Base-by-base conservation (phyloP, 2,329 filamentous ascomycete genomes). In the Trichophyton verrucosum region DNA sequence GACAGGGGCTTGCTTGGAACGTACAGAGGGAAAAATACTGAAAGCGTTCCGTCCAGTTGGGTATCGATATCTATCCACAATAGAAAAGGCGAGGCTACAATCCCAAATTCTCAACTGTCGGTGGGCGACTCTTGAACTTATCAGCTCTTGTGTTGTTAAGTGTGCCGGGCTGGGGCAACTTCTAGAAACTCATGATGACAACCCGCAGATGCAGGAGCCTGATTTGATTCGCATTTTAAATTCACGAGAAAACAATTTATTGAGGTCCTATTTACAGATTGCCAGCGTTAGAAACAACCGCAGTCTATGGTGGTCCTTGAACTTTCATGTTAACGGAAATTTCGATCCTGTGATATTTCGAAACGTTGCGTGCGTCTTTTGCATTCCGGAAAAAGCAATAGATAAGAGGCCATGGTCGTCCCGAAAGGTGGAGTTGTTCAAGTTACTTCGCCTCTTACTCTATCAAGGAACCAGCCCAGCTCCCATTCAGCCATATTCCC, bases 101-200 rank as follows among this genome's bases (percentile, higher is more conserved):
- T 49, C 61, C 2, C 66, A 65, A 1, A 67, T 78, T 2, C 61
- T 77, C 27, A 65, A 66, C 3, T 75, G 71, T 60, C 67, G 65
- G 61, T 78, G 76, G 75, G 77, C 71, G 61, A 77, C 72, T 0
- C 60, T 69, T 24, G 61, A 68, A 2, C 71, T 72, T 6, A 61
- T 78, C 3, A 8, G 11, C 8, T 59, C 57, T 15, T 59, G 57
- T 22, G 22, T 59, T 24, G 30, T 44, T 20, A 24, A 42, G 24
- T 57, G 55, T 42, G 22, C n/a, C 13, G 17, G 42, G 40, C 11
- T 57, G 42, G 15, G 9, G 15, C 33, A 24, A 9, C 27, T 57
- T 24, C 55, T 36, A 30, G 27, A 30, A 30, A 13, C 17, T 20
- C 20, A 13, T 2, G 33, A 17, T 7, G 40, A 57, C 27, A 17